phyloP scores from a whole-genome alignment of 2,329 filamentous ascomycete genomes.

The Chaetomium sp. region DNA sequence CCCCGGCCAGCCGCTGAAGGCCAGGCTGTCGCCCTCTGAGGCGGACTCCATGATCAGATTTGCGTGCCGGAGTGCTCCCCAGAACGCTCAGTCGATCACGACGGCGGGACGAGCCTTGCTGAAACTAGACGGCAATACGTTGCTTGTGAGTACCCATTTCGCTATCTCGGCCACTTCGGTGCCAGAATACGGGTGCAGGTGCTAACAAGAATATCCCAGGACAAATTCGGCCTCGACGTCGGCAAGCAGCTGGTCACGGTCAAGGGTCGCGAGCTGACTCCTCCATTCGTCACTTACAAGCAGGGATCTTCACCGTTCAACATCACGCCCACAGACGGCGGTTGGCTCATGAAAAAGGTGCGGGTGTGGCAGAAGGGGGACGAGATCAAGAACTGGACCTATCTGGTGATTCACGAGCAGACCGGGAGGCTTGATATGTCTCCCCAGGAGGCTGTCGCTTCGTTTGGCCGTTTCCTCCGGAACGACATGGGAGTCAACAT shows the following conservation, averaged over 20 bases:
- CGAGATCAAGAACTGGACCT: conserved; percentile 45
- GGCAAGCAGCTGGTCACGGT: conserved; percentile 62
- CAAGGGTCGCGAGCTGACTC: conserved; percentile 57
- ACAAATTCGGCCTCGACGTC: conserved; percentile 57
- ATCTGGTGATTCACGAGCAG: conserved; percentile 34
- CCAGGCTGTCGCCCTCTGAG: conserved; percentile 54
- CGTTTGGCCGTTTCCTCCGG: conserved; percentile 34
- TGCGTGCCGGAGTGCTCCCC: conserved; percentile 58
- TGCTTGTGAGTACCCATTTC: conserved; percentile 35
- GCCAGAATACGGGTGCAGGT: neutral
- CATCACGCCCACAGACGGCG: conserved; percentile 42
- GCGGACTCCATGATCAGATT: conserved; percentile 65
- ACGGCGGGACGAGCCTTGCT: conserved; percentile 51
- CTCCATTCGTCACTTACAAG: conserved; percentile 56
- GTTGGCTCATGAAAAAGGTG: conserved; percentile 62
- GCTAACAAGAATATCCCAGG: conserved; percentile 2
- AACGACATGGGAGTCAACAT: conserved; percentile 36
- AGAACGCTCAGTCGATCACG: conserved; percentile 62
- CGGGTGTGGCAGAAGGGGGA: conserved; percentile 48
- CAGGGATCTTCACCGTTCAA: conserved; percentile 5
- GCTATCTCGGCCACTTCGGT: neutral
- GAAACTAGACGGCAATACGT: conserved; percentile 45
- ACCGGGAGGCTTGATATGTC: neutral
- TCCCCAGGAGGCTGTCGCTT: conserved; percentile 20
- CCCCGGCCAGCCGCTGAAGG: conserved; percentile 56